These are phyloP conservation scores for Ogataea glucozyma DNA, from an alignment of 805 yeast genomes.

Conservation along the genomic window DNA sequence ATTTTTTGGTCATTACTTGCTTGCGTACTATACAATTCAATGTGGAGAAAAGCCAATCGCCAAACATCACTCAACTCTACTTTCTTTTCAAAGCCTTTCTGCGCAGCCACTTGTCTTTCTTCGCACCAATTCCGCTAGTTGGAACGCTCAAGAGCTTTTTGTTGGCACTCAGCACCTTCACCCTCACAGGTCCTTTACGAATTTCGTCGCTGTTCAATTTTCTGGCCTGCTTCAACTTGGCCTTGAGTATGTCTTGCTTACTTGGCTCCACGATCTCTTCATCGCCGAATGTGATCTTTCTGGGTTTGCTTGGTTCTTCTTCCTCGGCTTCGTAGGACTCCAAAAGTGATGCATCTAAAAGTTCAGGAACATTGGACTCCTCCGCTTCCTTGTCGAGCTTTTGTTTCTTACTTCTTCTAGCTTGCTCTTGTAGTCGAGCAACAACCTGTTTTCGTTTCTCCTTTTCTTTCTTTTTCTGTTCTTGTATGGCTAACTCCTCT, in stretches of 20 bases:
- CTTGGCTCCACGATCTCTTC: slow-evolving; percentile 17
- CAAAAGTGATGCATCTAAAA: slow-evolving; percentile 42
- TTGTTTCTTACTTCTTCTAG: slow-evolving; percentile 19
- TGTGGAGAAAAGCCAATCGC: too few species aligned
- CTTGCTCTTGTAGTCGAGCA: slow-evolving; percentile 38
- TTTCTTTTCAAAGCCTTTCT: slow-evolving; percentile 28
- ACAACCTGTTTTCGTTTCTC: slow-evolving; percentile 36
- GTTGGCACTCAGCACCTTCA: slow-evolving; percentile 33
- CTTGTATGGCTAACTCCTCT: slow-evolving; percentile 29
- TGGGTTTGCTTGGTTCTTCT: slow-evolving; percentile 20
- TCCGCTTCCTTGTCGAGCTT: slow-evolving; percentile 14
- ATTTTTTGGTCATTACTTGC: too few species aligned
- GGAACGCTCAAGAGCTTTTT: slow-evolving; percentile 25
- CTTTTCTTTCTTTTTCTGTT: slow-evolving; percentile 27
- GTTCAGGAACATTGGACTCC: slow-evolving; percentile 35
- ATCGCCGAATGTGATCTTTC: slow-evolving; percentile 39
- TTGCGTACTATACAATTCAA: slow-evolving; percentile 5
- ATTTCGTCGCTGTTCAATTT: slow-evolving; percentile 30
- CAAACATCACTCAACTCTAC: slow-evolving; percentile 6
- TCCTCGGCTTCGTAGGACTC: slow-evolving; percentile 30
- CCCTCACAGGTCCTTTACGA: slow-evolving; percentile 45
- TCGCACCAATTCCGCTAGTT: slow-evolving; percentile 22
- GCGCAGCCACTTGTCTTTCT: slow-evolving; percentile 31
- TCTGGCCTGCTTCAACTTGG: slow-evolving; percentile 34
- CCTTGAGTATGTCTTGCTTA: slow-evolving; percentile 20